Evolutionary conservation across 345 rosid genomes (phyloP).

Genomic region (Melaleuca alternifolia): DNA sequence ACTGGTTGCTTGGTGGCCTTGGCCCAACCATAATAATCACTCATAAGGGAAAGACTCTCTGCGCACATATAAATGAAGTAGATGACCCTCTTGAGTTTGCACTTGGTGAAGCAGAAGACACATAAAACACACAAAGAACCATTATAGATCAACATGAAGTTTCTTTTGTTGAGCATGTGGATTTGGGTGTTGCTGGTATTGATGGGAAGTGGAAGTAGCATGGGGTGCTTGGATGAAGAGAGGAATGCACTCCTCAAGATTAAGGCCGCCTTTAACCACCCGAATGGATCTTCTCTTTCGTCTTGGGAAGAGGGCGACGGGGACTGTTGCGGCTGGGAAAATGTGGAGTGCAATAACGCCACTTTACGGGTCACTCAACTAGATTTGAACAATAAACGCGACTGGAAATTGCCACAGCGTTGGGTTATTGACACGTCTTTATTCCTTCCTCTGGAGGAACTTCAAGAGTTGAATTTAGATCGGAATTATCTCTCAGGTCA

Average conservation of each 20-base stretch:
- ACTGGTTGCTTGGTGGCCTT: neutral
- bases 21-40: neutral
- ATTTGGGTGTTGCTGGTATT: too few species aligned
- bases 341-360: neutral
- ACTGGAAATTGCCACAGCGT: too few species aligned
- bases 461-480: too few species aligned
- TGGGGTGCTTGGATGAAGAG: neutral
- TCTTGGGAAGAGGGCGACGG: neutral
- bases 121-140: neutral
- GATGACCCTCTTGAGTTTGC: neutral
- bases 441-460: neutral
- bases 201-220: neutral
- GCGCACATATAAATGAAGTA: neutral
- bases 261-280: neutral
- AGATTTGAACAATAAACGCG: fast-evolving
- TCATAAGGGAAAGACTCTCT: neutral
- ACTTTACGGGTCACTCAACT: neutral
- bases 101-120: neutral
- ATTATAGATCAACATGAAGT: neutral
- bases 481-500: too few species aligned
- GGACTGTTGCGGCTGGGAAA: neutral
- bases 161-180: neutral
- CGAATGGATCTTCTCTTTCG: neutral
- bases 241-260: neutral
- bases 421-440: too few species aligned